Conservation (phyloP, 495 filamentous ascomycete species). For the Bacidia rubella region DNA sequence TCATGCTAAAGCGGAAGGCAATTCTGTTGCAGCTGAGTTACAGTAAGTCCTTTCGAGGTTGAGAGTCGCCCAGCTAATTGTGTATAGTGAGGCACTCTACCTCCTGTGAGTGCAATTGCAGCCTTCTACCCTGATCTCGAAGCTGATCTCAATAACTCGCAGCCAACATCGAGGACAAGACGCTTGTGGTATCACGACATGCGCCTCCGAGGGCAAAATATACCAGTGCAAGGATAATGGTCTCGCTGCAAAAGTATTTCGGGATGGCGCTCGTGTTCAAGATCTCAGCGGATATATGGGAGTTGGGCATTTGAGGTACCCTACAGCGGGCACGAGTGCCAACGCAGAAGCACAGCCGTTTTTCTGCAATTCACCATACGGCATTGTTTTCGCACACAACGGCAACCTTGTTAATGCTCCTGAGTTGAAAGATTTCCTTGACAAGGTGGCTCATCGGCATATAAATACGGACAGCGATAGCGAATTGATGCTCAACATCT, state of each 20-base stretch:
- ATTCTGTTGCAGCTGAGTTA: slow-evolving; percentile 59
- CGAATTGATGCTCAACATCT: slow-evolving; percentile 90
- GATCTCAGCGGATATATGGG: slow-evolving; percentile 87
- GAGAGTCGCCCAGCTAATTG: neutral
- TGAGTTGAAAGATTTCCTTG: slow-evolving; percentile 63
- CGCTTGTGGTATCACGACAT: slow-evolving; percentile 71
- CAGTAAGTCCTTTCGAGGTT: slow-evolving; percentile 27
- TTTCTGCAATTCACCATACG: slow-evolving; percentile 36
- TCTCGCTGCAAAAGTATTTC: slow-evolving; percentile 80
- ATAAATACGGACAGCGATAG: slow-evolving; percentile 96
- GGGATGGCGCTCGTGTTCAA: slow-evolving; percentile 50
- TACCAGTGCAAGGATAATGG: slow-evolving; percentile 89
- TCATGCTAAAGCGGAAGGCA: slow-evolving; percentile 49
- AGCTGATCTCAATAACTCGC: slow-evolving; percentile 6
- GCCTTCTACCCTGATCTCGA: no score
- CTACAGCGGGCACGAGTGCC: slow-evolving; percentile 77
- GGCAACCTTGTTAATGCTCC: slow-evolving; percentile 93
- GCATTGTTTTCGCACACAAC: slow-evolving; percentile 54
- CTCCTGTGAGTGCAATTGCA: slow-evolving; percentile 52
- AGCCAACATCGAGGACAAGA: slow-evolving; percentile 53
- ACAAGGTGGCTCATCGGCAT: slow-evolving; percentile 81
- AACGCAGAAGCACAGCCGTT: slow-evolving; percentile 76
- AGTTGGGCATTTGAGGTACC: slow-evolving; percentile 76
- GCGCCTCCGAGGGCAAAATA: slow-evolving; percentile 62
- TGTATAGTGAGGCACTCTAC: slow-evolving; percentile 56